Evolutionary conservation across 139 green algal species (phyloP), one percentile per base, ranked within the genome.

Genomic region (Coelastrella sp.): DNA sequence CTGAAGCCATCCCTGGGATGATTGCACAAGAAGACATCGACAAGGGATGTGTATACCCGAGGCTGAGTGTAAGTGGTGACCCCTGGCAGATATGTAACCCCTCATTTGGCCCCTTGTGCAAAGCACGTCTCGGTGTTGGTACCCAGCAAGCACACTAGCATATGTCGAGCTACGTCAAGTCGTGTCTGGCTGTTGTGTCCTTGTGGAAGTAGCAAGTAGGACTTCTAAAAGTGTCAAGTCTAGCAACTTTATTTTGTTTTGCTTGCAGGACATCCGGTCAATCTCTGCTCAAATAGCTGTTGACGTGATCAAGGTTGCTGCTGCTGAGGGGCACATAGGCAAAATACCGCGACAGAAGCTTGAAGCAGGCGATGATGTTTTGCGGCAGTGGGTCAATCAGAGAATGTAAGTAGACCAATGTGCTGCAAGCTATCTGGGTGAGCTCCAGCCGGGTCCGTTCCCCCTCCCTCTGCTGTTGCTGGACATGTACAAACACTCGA

Each of bases 1-100:
- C 97, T 7, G 96, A 98, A 87, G 64, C 84, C 57, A 92, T 99
- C 56, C 93, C 96, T 92, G 71, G 71, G 8, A 86, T 97, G 60
- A 90, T 98, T 19, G 88, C 79, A 0, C 16, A 90, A 20, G 92
- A 96, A 83, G 96, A 98, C 73, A 76, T 97, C 57, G 32, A 59
- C 17, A 57, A 85, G 85, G 94, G 92, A 11, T 79, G 86, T 23
- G 91, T 94, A 54, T 96, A 94, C 88, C 94, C 94, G 5, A 71
- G 79, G 14, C 66, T 91, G 8, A 85, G 85, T 54, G 87, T 91
- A 22, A 64, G 23, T 80, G 61, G 10, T 19, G 10, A 2, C 61
- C 11, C 61, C 0, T 71, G 61, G 61, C 61, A 71, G 61, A 47
- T 0, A 47, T 47, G 0, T 0, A 47, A 0, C 1, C 32, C 32